phyloP scores from a whole-genome alignment of 164 flowering plant genomes.

The Macadamia integrifolia region DNA sequence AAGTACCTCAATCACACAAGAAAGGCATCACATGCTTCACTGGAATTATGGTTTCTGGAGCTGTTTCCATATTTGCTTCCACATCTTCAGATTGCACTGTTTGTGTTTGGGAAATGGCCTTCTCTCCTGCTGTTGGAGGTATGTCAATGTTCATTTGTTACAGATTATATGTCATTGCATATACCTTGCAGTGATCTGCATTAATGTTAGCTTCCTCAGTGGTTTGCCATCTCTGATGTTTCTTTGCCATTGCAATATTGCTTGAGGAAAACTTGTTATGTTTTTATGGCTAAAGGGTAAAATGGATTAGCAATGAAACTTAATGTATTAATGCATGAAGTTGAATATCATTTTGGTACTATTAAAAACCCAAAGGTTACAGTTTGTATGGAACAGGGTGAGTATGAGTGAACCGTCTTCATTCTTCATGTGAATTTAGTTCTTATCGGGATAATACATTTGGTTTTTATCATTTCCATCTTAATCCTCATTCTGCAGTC shows the following conservation, averaged over 20 bases:
- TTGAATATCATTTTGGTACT: too few relatives aligned
- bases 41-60: constrained; percentile 56
- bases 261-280: neutral
- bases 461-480: too few relatives aligned
- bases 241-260: neutral
- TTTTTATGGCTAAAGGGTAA: neutral
- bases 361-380: too few relatives aligned
- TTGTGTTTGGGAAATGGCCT: constrained; percentile 56
- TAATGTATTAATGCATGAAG: too few relatives aligned
- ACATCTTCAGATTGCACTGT: constrained; percentile 83
- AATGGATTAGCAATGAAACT: too few relatives aligned
- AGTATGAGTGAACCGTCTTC: too few relatives aligned
- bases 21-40: constrained; percentile 93
- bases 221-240: neutral
- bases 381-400: too few relatives aligned
- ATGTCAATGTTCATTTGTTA: constrained; percentile 10
- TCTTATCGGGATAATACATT: too few relatives aligned
- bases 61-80: constrained; percentile 67
- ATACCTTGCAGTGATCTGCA: neutral
- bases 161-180: neutral
- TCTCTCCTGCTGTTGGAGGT: constrained; percentile 63
- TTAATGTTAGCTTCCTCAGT: neutral
- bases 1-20: constrained; percentile 67
- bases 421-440: too few relatives aligned
- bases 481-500: neutral